These are phyloP conservation scores for Suillus variegatus DNA, from an alignment of 768 basidiomycete genomes.

Conservation along the genomic window DNA sequence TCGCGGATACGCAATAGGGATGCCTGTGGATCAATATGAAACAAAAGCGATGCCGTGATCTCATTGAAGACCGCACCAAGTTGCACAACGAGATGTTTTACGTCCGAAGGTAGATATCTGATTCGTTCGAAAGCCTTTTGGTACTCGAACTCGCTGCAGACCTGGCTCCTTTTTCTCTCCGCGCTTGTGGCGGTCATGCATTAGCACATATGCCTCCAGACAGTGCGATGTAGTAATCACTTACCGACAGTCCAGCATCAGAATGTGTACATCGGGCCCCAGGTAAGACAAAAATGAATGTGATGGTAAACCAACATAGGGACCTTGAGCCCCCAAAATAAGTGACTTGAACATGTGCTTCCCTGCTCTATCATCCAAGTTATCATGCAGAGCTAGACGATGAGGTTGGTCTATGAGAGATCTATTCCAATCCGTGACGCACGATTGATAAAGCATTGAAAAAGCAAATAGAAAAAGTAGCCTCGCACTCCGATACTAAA, in stretches of 20 bases:
- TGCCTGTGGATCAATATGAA: constrained; percentile 40
- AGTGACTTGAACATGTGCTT: constrained; percentile 69
- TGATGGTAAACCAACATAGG: constrained; percentile 77
- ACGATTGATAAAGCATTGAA: constrained; percentile 92
- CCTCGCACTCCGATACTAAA: constrained; percentile 77
- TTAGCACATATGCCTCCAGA: background rate
- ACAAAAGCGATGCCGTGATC: background rate
- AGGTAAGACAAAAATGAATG: constrained; percentile 83
- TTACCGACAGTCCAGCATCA: constrained; percentile 82
- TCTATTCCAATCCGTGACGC: constrained; percentile 20
- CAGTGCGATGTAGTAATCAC: constrained; percentile 17
- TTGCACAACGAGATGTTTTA: constrained; percentile 85
- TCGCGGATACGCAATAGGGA: constrained; percentile 90
- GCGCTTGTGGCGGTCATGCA: constrained; percentile 49
- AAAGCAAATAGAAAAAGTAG: constrained; percentile 92
- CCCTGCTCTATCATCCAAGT: constrained; percentile 58
- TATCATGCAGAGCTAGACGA: constrained; percentile 53
- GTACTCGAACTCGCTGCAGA: constrained; percentile 79
- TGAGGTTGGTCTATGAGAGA: constrained; percentile 8
- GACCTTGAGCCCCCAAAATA: constrained; percentile 74
- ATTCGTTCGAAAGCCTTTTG: constrained; percentile 68
- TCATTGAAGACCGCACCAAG: constrained; percentile 49
- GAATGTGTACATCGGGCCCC: constrained; percentile 73
- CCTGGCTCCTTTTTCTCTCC: constrained; percentile 79
- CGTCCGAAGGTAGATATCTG: constrained; percentile 54